phyloP scores from a whole-genome alignment of 148 eudicot species.

The Camellia japonica region DNA sequence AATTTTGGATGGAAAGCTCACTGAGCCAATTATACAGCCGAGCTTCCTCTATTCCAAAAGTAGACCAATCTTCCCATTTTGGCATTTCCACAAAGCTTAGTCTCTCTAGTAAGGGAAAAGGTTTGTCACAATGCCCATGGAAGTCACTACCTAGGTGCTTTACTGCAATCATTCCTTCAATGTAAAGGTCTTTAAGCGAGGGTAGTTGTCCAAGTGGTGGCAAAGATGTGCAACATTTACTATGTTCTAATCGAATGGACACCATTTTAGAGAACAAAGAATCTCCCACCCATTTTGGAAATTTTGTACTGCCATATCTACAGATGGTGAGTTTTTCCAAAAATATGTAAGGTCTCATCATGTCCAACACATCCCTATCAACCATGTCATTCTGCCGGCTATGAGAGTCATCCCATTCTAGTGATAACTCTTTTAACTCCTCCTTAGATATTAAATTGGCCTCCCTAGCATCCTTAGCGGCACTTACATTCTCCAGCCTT shows the following conservation, averaged over 20 bases:
- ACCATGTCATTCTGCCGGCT: background rate
- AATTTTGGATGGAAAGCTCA: background rate
- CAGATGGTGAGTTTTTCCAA: background rate
- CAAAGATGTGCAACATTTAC: background rate
- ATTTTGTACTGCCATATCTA: background rate
- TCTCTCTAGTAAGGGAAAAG: background rate
- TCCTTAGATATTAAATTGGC: background rate
- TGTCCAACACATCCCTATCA: background rate
- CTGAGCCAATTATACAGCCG: background rate
- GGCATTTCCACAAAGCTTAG: background rate
- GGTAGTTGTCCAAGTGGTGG: background rate
- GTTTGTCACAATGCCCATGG: background rate
- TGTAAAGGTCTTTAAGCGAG: background rate
- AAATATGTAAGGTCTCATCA: background rate
- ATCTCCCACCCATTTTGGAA: background rate
- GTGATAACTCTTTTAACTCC: background rate
- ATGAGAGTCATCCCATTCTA: background rate
- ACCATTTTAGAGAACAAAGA: background rate
- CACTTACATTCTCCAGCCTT: background rate
- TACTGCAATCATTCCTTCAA: background rate
- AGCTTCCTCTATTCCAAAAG: background rate
- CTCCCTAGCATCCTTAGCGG: background rate
- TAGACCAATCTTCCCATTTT: background rate
- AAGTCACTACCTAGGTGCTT: background rate
- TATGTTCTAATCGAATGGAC: background rate